Conservation (phyloP, 2,329 filamentous ascomycete species). For the Periglandula ipomoeae region DNA sequence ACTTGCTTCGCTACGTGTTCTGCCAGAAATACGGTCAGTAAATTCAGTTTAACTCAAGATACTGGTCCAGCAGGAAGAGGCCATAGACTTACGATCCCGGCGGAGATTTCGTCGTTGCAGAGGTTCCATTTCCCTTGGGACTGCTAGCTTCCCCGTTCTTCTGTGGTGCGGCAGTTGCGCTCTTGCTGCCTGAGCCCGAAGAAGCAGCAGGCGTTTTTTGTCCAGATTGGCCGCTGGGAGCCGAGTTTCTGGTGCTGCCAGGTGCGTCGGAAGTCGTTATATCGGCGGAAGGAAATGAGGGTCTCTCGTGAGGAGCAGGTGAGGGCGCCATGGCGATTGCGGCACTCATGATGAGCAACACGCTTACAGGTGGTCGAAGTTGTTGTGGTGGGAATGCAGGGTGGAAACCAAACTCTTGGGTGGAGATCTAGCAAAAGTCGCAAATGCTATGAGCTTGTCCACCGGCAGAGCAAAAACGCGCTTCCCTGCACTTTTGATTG, state of each 20-base stretch:
- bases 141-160: constrained; percentile 45
- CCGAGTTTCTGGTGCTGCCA: constrained; percentile 4
- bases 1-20: constrained; percentile 34
- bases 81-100: constrained; percentile 48
- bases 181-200: constrained; percentile 17
- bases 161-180: constrained; percentile 33
- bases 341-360: constrained; percentile 48
- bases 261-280: constrained; percentile 14
- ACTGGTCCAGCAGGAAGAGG: no score
- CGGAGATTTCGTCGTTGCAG: constrained; percentile 41
- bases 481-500: not conserved
- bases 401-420: not conserved
- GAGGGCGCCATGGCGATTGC: constrained; percentile 61
- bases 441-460: not conserved
- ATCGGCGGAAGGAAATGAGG: constrained; percentile 42
- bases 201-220: constrained; percentile 30
- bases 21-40: constrained; percentile 13
- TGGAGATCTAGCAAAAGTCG: not conserved
- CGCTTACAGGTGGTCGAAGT: not conserved
- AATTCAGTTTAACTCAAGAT: no score
- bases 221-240: constrained; percentile 30
- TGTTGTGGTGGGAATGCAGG: not conserved
- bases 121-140: constrained; percentile 32
- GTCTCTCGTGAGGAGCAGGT: constrained; percentile 56
- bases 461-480: not conserved